Percentiles rank a stretch among this genome's conserved stretches.
phyloP scores from a whole-genome alignment of 208 protist species.

The Phytomonas sp. region DNA sequence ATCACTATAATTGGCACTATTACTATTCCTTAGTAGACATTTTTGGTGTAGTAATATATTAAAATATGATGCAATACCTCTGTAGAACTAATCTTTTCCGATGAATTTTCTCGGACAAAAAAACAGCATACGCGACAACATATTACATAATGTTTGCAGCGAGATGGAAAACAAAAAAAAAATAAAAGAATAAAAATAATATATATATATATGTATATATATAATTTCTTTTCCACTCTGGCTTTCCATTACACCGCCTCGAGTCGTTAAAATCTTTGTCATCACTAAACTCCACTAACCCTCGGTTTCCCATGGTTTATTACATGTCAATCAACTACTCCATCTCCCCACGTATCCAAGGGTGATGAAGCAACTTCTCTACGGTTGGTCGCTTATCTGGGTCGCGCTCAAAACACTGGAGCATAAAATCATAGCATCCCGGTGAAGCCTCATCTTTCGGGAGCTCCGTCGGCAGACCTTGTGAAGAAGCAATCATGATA shows the following conservation, averaged over 20 bases:
- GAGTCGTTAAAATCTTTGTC: neutral
- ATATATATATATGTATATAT: neutral
- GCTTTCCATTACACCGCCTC: neutral
- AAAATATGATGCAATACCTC: neutral
- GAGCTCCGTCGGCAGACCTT: slow-evolving; percentile 66
- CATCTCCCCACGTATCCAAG: slow-evolving; percentile 69
- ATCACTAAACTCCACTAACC: neutral
- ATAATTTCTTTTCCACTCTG: neutral
- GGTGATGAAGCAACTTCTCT: slow-evolving; percentile 80
- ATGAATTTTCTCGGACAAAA: neutral
- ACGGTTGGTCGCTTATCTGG: slow-evolving; percentile 75
- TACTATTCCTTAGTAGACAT: slow-evolving; percentile 2
- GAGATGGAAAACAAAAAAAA: slow-evolving; percentile 1
- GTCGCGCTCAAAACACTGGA: slow-evolving; percentile 67
- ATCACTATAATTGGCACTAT: neutral
- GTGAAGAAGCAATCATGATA: slow-evolving; percentile 82
- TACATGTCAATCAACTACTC: slow-evolving; percentile 22
- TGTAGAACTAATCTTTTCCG: neutral
- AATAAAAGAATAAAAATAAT: slow-evolving; percentile 5
- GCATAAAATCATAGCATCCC: slow-evolving; percentile 81
- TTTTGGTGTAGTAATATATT: slow-evolving; percentile 10
- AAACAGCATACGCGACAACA: neutral
- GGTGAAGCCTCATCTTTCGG: slow-evolving; percentile 69
- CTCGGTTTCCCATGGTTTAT: neutral
- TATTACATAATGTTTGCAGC: neutral